Conservation (phyloP, 2,329 filamentous ascomycete species). For the Pseudogymnoascus sp. region DNA sequence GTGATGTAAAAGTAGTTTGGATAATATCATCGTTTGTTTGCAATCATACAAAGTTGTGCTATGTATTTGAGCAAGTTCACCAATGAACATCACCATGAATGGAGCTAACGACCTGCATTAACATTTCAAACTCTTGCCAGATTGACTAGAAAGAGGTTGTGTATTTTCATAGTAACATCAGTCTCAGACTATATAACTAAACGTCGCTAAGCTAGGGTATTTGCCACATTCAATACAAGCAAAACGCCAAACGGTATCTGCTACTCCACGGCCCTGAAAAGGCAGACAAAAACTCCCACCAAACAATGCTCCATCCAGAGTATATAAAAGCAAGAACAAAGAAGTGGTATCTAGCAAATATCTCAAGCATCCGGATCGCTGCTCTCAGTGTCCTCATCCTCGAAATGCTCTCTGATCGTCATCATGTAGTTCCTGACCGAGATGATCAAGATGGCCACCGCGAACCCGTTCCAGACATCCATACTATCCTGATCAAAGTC, state of each 20-base stretch:
- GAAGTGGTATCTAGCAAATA: neutral
- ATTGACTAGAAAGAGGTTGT: neutral
- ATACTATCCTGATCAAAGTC: conserved; percentile 24
- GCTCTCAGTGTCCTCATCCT: neutral
- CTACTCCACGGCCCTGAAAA: neutral
- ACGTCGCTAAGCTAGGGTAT: conserved; percentile 1
- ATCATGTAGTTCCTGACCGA: conserved; percentile 25
- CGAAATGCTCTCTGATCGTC: neutral
- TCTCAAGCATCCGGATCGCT: neutral
- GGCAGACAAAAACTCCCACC: neutral
- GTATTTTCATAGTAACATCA: neutral
- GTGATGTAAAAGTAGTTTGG: too few relatives aligned
- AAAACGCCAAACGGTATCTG: neutral
- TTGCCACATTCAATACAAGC: conserved; percentile 9
- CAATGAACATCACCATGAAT: neutral
- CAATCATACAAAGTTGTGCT: too few relatives aligned
- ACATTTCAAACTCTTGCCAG: neutral
- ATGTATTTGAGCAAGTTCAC: neutral
- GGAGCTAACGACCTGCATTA: too few relatives aligned
- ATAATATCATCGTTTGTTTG: neutral
- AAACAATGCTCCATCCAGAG: neutral
- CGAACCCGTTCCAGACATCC: conserved; percentile 31
- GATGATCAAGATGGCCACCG: conserved; percentile 27
- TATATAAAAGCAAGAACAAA: neutral
- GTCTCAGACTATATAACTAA: neutral